Evolutionary conservation across 2,329 filamentous ascomycete genomes (phyloP), one percentile per base, ranked within the genome.

Genomic region (Neonectria coccinea): DNA sequence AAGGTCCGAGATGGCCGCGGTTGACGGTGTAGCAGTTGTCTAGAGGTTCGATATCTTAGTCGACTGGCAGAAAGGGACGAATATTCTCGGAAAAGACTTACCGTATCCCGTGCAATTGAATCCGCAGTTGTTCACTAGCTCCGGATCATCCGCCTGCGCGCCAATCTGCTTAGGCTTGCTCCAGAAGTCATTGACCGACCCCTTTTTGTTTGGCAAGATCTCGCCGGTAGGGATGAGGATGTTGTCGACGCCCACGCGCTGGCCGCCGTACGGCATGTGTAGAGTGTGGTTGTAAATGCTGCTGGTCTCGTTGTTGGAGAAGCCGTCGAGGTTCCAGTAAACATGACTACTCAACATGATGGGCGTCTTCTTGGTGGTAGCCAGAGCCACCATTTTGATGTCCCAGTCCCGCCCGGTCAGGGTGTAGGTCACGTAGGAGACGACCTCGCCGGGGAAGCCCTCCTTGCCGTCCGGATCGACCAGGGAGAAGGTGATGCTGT

Each of bases 251-350:
- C 78, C 91, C 18, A 93, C 82, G 64, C 91, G 85, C 78, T 90
- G 88, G 41, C 90, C 90, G 55, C 88, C 89, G 80, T 92, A 92
- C 4, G 92, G 92, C 75, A 94, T 76, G 76, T 89, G 84, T 50
- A 94, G 83, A 14, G 89, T 91, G 81, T 94, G 90, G 80, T 94
- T 92, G 58, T 92, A 83, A 14, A 86, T 85, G 2, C 81, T 83
- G 62, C 83, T 82, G 2, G 90, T 92, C 75, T 91, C 84, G 62
- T 90, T 88, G 80, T 94, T 93, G 73, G 90, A 85, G 73, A 92
- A 95, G 36, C 89, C 92, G 73, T 94, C 92, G 48, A 95, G 83
- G 77, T 94, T 94, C 92, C 92, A 95, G 84, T 95, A 95, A 8
- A 87, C 88, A 82, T 92, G 84, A 69, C 82, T 85, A 75, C 86